Base-by-base conservation (phyloP, 306 rosid species). In the Purshia tridentata region DNA sequence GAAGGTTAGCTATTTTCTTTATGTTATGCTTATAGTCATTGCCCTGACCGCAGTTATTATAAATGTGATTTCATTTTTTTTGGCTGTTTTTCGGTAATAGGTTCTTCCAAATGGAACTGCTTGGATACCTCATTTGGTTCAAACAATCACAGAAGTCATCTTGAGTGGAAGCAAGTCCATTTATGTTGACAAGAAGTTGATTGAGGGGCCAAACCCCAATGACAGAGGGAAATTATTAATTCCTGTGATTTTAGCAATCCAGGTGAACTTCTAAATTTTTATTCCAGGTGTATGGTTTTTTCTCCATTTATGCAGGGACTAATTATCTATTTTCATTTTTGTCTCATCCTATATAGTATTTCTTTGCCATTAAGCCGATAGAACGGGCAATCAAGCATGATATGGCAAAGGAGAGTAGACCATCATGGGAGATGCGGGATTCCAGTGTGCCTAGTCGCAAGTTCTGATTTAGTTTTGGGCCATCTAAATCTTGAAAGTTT, bases 171-270 rank as follows among this genome's bases (percentile, higher is more conserved):
- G 81, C 79, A 82, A 78, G 69, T 87, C 96, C 14, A 85, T 94
- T 76, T 45, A 72, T 57, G 93, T 94, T 7, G 96, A 94, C 76
- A 87, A 87, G 83, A 84, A 84, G 76, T 78, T 94, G 83, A 94
- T 94, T 35, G 99, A 91, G 65, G 99, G 99, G 63, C 95, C 96
- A 10, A 89, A 94, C 78, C 99, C 99, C 23, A 94, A 94, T 69
- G 85, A 90, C 18, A 86, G 85, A 65, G 83, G 95, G 65, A 94
- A 94, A 77, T 14, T 85, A 66, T 83, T 88, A 68, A 94, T 94
- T 80, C 99, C 99, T 60, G 73, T 91, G n/a, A 12, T 94, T 58
- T 76, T 85, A 53, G 85, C 80, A 7, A 49, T 87, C 48, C 91
- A 94, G 82, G 99, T 94, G 86, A 77, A 82, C 70, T 65, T 81